A percentile compares a stretch with the other conserved stretches of the same genome.
Evolutionary conservation across 2,329 filamentous ascomycete species (phyloP).

Genomic region (Alternaria viburni): DNA sequence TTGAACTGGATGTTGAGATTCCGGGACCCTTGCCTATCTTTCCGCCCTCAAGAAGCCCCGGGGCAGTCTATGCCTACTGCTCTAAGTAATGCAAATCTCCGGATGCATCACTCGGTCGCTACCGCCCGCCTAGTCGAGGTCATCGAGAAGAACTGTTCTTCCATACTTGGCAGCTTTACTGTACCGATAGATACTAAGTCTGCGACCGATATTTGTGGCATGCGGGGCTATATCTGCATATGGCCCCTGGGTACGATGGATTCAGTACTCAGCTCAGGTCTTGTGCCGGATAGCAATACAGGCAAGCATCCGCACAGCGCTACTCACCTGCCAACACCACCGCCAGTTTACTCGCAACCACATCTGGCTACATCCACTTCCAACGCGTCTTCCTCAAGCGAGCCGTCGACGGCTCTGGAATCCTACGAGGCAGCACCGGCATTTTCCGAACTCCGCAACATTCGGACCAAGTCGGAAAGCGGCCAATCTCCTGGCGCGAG

Average conservation of each 20-base stretch:
- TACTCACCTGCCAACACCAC: background rate
- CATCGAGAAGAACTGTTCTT: conserved; percentile 34
- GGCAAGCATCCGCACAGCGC: conserved; percentile 5
- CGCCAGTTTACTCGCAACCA: background rate
- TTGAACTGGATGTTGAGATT: conserved; percentile 40
- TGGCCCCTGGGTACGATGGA: conserved; percentile 40
- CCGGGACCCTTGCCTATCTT: conserved; percentile 13
- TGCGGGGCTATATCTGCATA: conserved; percentile 35
- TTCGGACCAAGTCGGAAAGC: background rate
- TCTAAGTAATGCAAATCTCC: conserved; percentile 24
- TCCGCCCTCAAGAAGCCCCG: background rate
- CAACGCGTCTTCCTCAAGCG: conserved; percentile 6
- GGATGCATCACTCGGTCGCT: conserved; percentile 22
- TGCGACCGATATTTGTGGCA: conserved; percentile 28
- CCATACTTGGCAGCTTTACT: conserved; percentile 32
- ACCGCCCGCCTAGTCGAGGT: conserved; percentile 28
- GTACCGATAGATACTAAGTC: conserved; percentile 33
- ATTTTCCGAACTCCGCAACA: conserved; percentile 4
- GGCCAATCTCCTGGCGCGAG: background rate
- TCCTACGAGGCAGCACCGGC: conserved; percentile 7
- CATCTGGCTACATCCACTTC: background rate
- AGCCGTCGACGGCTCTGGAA: background rate
- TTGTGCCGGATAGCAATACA: conserved; percentile 29
- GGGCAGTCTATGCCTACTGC: background rate
- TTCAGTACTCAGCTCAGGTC: conserved; percentile 29